Evolutionary conservation across 495 filamentous ascomycete genomes (phyloP), one percentile per base, ranked within the genome.

Genomic region (Lindgomyces ingoldianus): DNA sequence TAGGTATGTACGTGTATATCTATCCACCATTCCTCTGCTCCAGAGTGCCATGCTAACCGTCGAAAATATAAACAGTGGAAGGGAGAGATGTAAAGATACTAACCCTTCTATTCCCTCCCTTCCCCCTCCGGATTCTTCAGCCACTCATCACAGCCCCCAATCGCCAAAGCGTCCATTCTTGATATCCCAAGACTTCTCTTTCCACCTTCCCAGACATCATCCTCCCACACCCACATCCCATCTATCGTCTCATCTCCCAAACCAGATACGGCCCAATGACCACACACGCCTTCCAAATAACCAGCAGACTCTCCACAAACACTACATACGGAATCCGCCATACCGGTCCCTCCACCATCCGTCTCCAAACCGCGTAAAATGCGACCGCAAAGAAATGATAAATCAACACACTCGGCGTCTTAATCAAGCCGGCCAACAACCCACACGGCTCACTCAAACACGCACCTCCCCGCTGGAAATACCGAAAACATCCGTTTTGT

Each of bases 311-410:
- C 54, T 69, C 60, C 29, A 67, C 59, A 8, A 61, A 22, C 24
- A 60, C 10, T 42, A 68, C 60, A 39, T 49, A 63, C 54, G 64
- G 64, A 49, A 56, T 49, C 50, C 29, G 39, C 59, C 39, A 60
- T 8, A 61, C 21, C 1, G 48, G 41, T 4, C 51, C 60, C 24
- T 57, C 55, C 0, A 8, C 8, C 9, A 65, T 19, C 16, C 56
- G 27, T 18, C 96, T 72, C 89, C 91, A 95, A 60, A 98, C 92
- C 16, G 88, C 86, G 56, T 95, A 82, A 67, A 97, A 84, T 0
- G 94, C 94, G 33, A 98, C 94, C 24, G 85, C 84, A 76, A 96
- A 98, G 79, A 98, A 98, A 76, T 98, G 93, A 71, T 85, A 89
- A 69, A 95, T 86, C 54, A 98, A 85, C 46, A 91, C 83, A 25